Base-by-base conservation (phyloP, 441 rosid species). In the Aquilaria agallochum region DNA sequence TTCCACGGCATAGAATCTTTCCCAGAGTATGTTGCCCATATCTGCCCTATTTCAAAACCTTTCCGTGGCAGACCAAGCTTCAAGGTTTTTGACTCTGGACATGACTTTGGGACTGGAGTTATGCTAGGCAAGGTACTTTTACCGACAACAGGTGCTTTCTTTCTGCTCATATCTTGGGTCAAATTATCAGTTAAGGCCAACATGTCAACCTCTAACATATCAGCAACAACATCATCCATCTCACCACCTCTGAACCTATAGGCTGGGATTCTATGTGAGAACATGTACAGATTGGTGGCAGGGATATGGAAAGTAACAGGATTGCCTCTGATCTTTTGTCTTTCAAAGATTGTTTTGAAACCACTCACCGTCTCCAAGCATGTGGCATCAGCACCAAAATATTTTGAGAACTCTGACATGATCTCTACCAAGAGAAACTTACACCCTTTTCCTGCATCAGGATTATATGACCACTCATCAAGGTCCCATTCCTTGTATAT, bases 131-230 rank as follows among this genome's bases (percentile, higher is more conserved):
- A 31, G 6, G 4, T 20, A 12, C 54, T n/a, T 10, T 6, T 20
- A 5, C 7, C 42, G 15, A 33, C 53, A 31, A 50, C 14, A 0
- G 46, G 51, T 71, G 50, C 42, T 14, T 61, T 55, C 30, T 55
- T 42, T 53, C 31, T 58, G 50, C 53, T 49, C n/a, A 14, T 42
- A 13, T 59, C 68, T 20, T 68, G 59, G 59, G 57, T 47, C 54
- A 57, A 14, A 27, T 53, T 56, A 60, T 64, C 73, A 50, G 70
- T 70, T 67, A 73, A 65, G 67, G 77, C 73, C 30, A 13, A 9
- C 63, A 14, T 69, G 60, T 64, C 77, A 42, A 73, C 64, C 52
- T 68, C 73, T 47, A 64, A 48, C 77, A 65, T 68, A 15, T 73
- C 73, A 44, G 55, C 57, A 40, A 12, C 64, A 55, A 63, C 63